Base-by-base conservation (phyloP, 768 basidiomycete species). In the Termitomyces sp. region DNA sequence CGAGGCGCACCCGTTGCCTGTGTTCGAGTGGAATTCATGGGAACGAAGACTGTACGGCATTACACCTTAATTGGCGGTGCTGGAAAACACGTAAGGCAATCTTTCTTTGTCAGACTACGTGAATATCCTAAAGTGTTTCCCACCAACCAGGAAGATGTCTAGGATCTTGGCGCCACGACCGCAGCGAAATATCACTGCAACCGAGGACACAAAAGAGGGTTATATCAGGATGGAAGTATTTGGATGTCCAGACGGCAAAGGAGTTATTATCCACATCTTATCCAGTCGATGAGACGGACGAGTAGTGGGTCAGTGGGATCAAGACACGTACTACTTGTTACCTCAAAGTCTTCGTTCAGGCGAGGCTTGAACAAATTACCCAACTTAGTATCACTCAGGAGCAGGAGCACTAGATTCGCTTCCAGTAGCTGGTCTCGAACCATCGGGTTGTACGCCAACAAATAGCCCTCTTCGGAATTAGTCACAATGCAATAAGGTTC, bases 1-100 rank as follows among this genome's bases (percentile, higher is more conserved):
- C 0, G 85, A 87, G 69, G 88, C 87, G 8, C 89, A 91, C 63
- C 89, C 89, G 2, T 69, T 91, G 9, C 87, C 85, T 2, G 73
- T 86, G 4, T 87, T 87, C 63, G 63, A 75, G n/a, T 88, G 87
- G 87, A 76, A 70, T 1, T 63, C 71, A 3, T 76, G 72, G 72
- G 85, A 88, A 72, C 78, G 70, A 68, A 67, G 73, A 55, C 67
- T 67, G 42, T 83, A 78, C 61, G 72, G 75, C 27, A 75, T 81
- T 36, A 4, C 30, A 5, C 15, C 39, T 49, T 16, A 7, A 20
- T 20, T 36, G 36, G n/a, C 15, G 27, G 3, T 27, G 3, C 30
- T 31, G 0, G 4, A 16, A 39, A n/a, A 13, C 24, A 39, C n/a
- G 27, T 54, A 30, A 54, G 39, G n/a, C 15, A 16, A 8, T 2